These are phyloP conservation scores for Penicillium nordicum DNA, from an alignment of 2,329 filamentous ascomycete species.

Conservation along the genomic window DNA sequence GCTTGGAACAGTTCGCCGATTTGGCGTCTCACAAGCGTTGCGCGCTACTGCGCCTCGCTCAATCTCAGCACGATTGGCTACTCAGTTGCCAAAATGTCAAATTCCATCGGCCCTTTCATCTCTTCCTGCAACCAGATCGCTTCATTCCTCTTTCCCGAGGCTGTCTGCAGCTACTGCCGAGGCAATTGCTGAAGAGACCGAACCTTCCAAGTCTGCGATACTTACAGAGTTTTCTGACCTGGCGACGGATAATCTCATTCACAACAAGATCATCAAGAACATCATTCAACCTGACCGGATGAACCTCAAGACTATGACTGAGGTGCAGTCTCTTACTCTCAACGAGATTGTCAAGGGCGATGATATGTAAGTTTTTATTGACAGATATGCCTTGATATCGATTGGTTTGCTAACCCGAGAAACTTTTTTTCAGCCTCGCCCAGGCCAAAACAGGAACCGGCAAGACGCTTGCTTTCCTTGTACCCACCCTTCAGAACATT, in stretches of 20 bases:
- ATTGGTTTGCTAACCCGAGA: conserved; percentile 14
- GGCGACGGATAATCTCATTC: conserved; percentile 47
- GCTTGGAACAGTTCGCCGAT: conserved; percentile 41
- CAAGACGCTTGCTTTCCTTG: conserved; percentile 89
- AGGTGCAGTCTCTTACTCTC: conserved; percentile 84
- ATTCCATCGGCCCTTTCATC: conserved; percentile 17
- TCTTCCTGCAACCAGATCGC: conserved; percentile 23
- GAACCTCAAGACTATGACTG: conserved; percentile 81
- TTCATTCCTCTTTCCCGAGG: conserved; percentile 31
- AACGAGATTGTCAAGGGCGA: conserved; percentile 71
- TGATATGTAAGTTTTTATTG: conserved; percentile 66
- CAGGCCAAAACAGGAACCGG: conserved; percentile 97
- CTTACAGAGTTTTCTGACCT: conserved; percentile 42
- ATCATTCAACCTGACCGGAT: conserved; percentile 63
- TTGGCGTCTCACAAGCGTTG: conserved; percentile 37
- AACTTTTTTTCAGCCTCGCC: conserved; percentile 60
- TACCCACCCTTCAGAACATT: conserved; percentile 80
- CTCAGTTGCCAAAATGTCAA: conserved; percentile 30
- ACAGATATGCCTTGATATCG: background rate
- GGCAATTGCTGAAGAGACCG: conserved; percentile 18
- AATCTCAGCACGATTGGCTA: conserved; percentile 26
- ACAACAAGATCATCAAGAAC: conserved; percentile 62
- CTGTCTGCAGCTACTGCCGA: conserved; percentile 26
- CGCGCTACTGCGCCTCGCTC: conserved; percentile 33
- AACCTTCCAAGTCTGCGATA: conserved; percentile 13